phyloP scores from a whole-genome alignment of 345 rosid species.

The Ceriops decandra region DNA sequence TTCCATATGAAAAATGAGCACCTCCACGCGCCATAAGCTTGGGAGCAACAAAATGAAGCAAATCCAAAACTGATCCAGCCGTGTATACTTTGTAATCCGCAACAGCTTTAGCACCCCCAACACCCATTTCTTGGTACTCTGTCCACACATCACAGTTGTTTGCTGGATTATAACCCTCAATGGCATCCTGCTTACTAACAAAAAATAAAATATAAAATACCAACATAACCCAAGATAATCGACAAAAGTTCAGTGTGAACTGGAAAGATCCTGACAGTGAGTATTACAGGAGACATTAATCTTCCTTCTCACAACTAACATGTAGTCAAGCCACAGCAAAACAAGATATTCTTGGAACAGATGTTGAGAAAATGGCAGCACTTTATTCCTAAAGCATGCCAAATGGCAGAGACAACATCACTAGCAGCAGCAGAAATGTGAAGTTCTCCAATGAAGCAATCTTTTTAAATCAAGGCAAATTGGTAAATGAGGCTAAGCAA shows the following conservation, averaged over 20 bases:
- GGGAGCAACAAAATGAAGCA: constrained; percentile 59
- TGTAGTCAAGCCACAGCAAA: neutral
- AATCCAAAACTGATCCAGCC: constrained; percentile 46
- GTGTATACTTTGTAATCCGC: constrained; percentile 50
- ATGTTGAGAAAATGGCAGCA: neutral
- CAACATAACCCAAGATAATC: neutral
- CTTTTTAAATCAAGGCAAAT: neutral
- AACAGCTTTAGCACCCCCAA: constrained; percentile 41
- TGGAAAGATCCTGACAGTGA: neutral
- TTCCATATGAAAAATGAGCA: constrained; percentile 64
- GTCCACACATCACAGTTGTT: constrained; percentile 55
- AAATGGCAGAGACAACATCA: neutral
- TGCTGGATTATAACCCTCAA: constrained; percentile 32
- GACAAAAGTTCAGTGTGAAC: neutral
- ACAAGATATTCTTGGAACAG: too few relatives aligned
- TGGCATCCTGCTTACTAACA: constrained; percentile 37
- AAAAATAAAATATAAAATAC: neutral
- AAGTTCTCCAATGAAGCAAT: neutral
- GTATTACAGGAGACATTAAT: neutral
- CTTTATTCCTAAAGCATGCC: neutral
- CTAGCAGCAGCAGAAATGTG: neutral
- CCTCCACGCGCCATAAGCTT: constrained; percentile 52
- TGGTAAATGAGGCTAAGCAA: neutral
- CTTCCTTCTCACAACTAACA: neutral
- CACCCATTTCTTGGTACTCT: constrained; percentile 57